Conservation (phyloP, 1,284 basidiomycete species). For the Boletus mariae region DNA sequence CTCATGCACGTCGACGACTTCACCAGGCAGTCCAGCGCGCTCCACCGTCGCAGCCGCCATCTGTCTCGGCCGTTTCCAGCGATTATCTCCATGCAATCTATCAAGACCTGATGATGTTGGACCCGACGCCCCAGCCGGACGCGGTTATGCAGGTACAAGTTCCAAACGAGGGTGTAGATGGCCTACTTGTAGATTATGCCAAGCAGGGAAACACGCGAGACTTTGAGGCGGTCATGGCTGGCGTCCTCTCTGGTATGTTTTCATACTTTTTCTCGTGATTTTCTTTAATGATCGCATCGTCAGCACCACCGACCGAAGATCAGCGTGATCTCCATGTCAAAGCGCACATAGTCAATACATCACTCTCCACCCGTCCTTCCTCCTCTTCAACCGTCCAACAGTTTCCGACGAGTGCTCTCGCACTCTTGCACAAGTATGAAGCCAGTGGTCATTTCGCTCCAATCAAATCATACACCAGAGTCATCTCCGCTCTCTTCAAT, state of each 20-base stretch:
- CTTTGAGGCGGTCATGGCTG: constrained; percentile 45
- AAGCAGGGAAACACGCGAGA: constrained; percentile 41
- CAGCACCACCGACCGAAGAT: constrained; percentile 45
- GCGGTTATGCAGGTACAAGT: constrained; percentile 16
- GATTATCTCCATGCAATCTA: constrained; percentile 3
- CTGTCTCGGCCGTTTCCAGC: neutral
- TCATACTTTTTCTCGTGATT: neutral
- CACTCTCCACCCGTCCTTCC: constrained; percentile 18
- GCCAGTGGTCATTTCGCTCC: constrained; percentile 53
- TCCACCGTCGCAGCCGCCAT: neutral
- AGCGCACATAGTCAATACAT: constrained; percentile 43
- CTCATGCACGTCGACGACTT: constrained; percentile 12
- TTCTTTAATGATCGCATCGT: neutral
- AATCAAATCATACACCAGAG: constrained; percentile 60
- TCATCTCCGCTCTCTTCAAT: constrained; percentile 61
- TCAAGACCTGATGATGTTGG: constrained; percentile 2
- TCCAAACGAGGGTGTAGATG: constrained; percentile 41
- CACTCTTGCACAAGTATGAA: constrained; percentile 66
- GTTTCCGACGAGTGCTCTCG: constrained; percentile 55
- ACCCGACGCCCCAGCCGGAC: neutral
- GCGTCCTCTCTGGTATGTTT: constrained; percentile 41
- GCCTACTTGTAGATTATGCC: constrained; percentile 50
- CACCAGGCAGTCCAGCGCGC: constrained; percentile 21
- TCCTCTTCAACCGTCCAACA: constrained; percentile 25
- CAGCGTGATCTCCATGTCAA: constrained; percentile 71